A percentile compares a stretch with the other conserved stretches of the same genome.
Evolutionary conservation across 1,284 basidiomycete genomes (phyloP).

Genomic region (Ustilago crameri): DNA sequence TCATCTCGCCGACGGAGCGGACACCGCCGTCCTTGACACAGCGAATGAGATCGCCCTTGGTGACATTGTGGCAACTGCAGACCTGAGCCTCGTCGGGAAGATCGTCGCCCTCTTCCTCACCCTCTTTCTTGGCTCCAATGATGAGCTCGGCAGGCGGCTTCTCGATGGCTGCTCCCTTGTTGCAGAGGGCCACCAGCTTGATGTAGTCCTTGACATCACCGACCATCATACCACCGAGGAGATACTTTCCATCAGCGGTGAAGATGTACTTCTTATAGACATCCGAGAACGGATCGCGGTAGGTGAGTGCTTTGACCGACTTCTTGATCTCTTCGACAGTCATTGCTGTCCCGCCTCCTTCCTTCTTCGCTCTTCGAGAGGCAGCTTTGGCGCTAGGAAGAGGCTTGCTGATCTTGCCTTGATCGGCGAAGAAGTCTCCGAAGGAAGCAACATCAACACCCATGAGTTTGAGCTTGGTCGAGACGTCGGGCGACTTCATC

Average conservation of each 20-base stretch:
- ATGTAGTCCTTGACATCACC: conserved; percentile 79
- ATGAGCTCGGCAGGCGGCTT: conserved; percentile 77
- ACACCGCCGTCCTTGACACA: conserved; percentile 73
- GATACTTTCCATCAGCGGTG: conserved; percentile 78
- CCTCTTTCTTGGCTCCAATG: conserved; percentile 73
- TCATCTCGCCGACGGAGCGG: conserved; percentile 74
- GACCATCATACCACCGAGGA: conserved; percentile 84
- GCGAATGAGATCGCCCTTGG: conserved; percentile 74
- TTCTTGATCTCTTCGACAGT: conserved; percentile 40
- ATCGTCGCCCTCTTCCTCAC: conserved; percentile 75
- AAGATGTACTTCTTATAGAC: conserved; percentile 79
- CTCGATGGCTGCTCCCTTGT: conserved; percentile 79
- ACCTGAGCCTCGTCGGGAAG: conserved; percentile 79
- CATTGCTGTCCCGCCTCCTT: conserved; percentile 18
- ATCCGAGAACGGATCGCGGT: conserved; percentile 77
- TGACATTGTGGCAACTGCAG: conserved; percentile 79
- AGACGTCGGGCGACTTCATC: conserved; percentile 76
- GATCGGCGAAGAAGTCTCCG: conserved; percentile 80
- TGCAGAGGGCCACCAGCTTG: conserved; percentile 78
- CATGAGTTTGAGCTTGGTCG: conserved; percentile 78
- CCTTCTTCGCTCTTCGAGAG: conserved; percentile 10
- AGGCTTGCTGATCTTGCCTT: conserved; percentile 67
- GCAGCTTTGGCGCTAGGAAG: conserved; percentile 41
- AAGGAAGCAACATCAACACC: conserved; percentile 81
- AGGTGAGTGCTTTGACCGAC: conserved; percentile 75